phyloP scores from a whole-genome alignment of 331 rosid species.

The Malus hybrid region DNA sequence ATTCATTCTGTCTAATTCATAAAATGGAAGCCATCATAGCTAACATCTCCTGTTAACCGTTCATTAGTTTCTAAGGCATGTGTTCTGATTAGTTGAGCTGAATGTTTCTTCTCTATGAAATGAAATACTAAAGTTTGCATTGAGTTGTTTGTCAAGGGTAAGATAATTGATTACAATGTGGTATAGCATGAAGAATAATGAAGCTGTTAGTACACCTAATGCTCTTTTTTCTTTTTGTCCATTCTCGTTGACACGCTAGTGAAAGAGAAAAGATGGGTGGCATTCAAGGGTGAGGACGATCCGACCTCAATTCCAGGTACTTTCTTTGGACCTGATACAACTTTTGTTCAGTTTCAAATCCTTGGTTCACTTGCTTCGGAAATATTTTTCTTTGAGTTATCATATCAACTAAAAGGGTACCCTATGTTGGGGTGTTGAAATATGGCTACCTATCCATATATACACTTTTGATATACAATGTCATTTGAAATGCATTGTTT shows the following conservation, averaged over 20 bases:
- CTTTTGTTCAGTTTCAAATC: conserved; percentile 7
- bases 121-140: neutral
- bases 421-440: neutral
- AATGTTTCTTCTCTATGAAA: neutral
- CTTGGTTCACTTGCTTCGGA: neutral
- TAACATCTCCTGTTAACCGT: neutral
- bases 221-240: neutral
- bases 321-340: neutral
- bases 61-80: neutral
- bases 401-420: neutral
- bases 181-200: neutral
- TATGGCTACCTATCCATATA: neutral
- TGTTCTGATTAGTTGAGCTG: neutral
- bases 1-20: neutral
- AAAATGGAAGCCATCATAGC: neutral
- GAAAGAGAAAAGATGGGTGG: conserved; percentile 97
- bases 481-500: neutral
- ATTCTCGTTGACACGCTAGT: conserved; percentile 31
- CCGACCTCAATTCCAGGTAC: conserved; percentile 90
- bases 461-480: neutral
- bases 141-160: neutral
- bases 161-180: neutral
- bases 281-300: conserved; percentile 84
- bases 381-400: neutral
- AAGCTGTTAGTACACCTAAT: conserved; percentile 15